Base-by-base conservation (phyloP, 2,329 filamentous ascomycete species). In the Didymella pomorum region DNA sequence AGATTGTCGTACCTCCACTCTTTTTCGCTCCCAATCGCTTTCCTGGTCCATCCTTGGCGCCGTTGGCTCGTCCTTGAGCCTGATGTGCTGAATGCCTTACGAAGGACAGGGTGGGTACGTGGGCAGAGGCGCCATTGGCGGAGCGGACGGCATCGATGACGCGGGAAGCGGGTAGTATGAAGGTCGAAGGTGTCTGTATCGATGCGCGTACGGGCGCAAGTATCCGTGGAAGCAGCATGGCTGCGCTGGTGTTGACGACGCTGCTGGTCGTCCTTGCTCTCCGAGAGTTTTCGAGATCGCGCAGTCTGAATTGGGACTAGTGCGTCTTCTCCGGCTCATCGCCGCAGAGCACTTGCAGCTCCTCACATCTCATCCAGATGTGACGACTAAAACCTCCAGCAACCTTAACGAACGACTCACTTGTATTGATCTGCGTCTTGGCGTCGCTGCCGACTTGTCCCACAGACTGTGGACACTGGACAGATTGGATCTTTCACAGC, bases 1-100 rank as follows among this genome's bases (percentile, higher is more conserved):
- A 16, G 11, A 11, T 1, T 25, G 8, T 23, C 55, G 29, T 82
- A 91, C 91, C 94, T 78, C 91, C 92, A 18, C 89, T 89, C 79
- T 94, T 92, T 84, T 99, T 99, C 5, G 94, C 93, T 67, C 95
- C 95, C 67, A 99, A 81, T 76, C 97, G 92, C 81, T 97, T 97
- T 69, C 89, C 89, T 1, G 89, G 83, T 4, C 88, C 87, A 70
- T 90, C 85, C 72, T 88, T 88, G 26, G 87, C 85, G 65, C 86
- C 86, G 72, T 90, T 96, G 78, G 87, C 87, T 60, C 85, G 82
- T 69, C 87, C 86, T 80, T 89, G 86, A 25, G 86, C 79, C 67
- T 86, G 84, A 80, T 89, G 87, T 16, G 86, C 85, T 63, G 87
- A 87, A 73, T 88, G 79, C 74, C 87, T 81, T 63, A 84, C 76